Evolutionary conservation across 345 rosid species (phyloP), one percentile per base, ranked within the genome.

Genomic region (Aquilaria yunnanensis): DNA sequence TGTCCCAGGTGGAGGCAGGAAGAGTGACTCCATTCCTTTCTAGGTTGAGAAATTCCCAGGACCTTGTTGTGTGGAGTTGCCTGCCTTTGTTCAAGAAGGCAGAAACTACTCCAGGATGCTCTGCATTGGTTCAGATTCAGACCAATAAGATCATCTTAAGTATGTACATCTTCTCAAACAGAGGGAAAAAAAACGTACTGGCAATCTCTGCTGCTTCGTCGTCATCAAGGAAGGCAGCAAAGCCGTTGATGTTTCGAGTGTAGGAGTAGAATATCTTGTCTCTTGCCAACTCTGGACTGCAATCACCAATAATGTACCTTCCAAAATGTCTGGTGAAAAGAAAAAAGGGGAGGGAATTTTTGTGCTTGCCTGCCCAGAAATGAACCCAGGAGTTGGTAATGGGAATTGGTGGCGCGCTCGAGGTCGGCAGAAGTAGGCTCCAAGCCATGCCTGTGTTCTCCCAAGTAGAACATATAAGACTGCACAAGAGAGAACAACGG

Each of bases 231-330:
- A 70, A 5, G 2, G 85, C 94, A 3, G 91, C 79, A 47, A 89
- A 89, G 9, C 91, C 96, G 66, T 89, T 89, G 70, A 89, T 81
- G 43, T 70, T 53, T 55, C 55, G 78, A 53, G 76, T 66, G 64
- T 75, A 89, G 3, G 91, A 89, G 75, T 84, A 81, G 47, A 81
- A 77, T 29, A 86, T 80, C n/a, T 85, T 72, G 4, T 80, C 89
- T 68, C 57, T 59, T 5, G 96, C 88, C 62, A 60, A 67, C 37
- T 80, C 78, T 33, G 62, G 32, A 60, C 88, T 86, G 81, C 72
- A 56, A 29, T 0, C 47, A 32, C 2, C 12, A 30, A 3, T 37
- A 37, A 9, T 37, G 8, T 37, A 3, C 8, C 5, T 9, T 37
- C 8, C 8, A 0, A 41, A 34, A 48, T 33, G 12, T 1, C 31